A percentile compares a stretch with the other conserved stretches of the same genome.
Evolutionary conservation across 805 yeast genomes (phyloP).

Genomic region (Kuraishia cidri): DNA sequence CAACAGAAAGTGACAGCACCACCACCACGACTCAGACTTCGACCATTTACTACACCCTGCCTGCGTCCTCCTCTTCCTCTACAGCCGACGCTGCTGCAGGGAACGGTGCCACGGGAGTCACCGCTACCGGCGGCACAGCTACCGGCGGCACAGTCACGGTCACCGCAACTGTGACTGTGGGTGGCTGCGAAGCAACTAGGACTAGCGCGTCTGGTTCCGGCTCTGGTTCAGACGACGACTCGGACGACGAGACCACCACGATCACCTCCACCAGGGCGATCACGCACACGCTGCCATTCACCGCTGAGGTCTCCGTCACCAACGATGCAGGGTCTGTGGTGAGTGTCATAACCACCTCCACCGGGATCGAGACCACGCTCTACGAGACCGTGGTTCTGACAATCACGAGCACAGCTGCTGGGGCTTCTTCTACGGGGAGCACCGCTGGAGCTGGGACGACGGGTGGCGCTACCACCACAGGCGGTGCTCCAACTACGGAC

Average conservation of each 20-base stretch:
- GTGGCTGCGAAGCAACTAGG: constrained; percentile 1
- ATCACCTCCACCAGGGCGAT: constrained; percentile 5
- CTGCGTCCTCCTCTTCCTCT: constrained; percentile 4
- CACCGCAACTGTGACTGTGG: constrained; percentile 4
- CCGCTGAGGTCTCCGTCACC: constrained; percentile 20
- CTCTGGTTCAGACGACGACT: constrained; percentile 2
- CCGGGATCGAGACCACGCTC: constrained; percentile 15
- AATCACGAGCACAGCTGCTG: constrained; percentile 3
- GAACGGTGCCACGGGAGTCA: constrained; percentile 5
- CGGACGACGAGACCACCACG: constrained; percentile 6
- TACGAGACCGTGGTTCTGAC: constrained; percentile 9
- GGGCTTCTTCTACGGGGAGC: constrained; percentile 2
- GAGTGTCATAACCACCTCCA: constrained; percentile 18
- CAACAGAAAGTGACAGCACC: too few relatives aligned
- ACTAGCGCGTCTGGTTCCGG: constrained; percentile 1
- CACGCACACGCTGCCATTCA: constrained; percentile 17
- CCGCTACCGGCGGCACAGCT: constrained; percentile 5
- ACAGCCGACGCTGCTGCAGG: constrained; percentile 6
- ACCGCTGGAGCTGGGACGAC: constrained; percentile 4
- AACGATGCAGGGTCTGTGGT: constrained; percentile 17
- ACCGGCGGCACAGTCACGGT: constrained; percentile 3
- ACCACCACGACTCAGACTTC: constrained; percentile 10
- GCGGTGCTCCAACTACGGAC: constrained; percentile 1
- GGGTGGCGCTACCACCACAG: background rate
- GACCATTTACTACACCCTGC: constrained; percentile 8